Evolutionary conservation across 352 stramenopile genomes (phyloP), one percentile per base, ranked within the genome.

Genomic region (Pilasporangium apinafurcum): DNA sequence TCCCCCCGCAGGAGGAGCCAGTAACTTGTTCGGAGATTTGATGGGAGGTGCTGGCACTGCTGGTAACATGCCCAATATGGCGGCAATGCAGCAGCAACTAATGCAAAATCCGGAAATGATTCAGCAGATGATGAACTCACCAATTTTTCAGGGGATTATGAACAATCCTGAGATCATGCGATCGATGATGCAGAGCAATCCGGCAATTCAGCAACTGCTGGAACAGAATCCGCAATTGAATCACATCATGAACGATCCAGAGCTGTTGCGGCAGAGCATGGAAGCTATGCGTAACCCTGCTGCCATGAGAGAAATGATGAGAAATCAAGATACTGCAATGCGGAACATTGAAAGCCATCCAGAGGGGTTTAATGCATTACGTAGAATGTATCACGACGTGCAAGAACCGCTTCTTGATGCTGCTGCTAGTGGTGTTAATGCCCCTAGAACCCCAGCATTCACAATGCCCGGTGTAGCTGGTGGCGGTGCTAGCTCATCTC

Each of bases 331-430:
- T 70, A 93, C 97, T 36, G 96, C 96, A 14, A 79, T 99, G 69
- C 83, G 80, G 34, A 96, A 99, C 62, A 95, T 99, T 47, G 93
- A 98, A 65, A 98, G 95, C 53, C 92, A 98, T 37, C 95, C 95
- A 0, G 96, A 97, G 32, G 96, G 96, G 26, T 98, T 98, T 60
- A 97, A 96, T 57, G 96, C 95, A 1, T 63, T 99, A n/a, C 80
- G 86, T 17, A 77, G 88, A 33, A 96, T 97, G 83, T 96, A 96
- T 54, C 78, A 92, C 26, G 86, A 95, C 37, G 92, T 98, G 10
- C 93, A 98, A 53, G 95, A 98, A 55, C 95, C 95, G 3, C 83
- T 99, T 37, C 90, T 98, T 73, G 91, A 98, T 32, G 93, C 92
- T 24, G 71, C 82, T 7, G 50, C 72, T 3, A 83, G 68, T 31